Evolutionary conservation across 1,139 yeast species (phyloP).

Genomic region (Diutina catenulata): DNA sequence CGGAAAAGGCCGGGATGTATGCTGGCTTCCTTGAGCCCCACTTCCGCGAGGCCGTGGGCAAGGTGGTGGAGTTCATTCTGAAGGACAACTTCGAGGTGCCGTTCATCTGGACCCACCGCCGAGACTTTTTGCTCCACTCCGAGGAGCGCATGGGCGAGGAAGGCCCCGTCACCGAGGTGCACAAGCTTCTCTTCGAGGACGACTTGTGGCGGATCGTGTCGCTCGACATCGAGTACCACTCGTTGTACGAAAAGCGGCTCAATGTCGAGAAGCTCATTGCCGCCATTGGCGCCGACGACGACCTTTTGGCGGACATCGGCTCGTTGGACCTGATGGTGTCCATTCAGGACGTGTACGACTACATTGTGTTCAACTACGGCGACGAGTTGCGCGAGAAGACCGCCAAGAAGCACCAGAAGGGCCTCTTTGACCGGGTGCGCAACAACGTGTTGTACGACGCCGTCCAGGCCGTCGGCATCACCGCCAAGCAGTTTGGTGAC

Average conservation of each 20-base stretch:
- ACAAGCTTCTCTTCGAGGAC: slow-evolving; percentile 57
- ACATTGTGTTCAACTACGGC: slow-evolving; percentile 70
- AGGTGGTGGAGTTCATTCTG: slow-evolving; percentile 68
- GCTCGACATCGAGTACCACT: slow-evolving; percentile 81
- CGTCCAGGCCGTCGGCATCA: slow-evolving; percentile 64
- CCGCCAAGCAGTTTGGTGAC: slow-evolving; percentile 73
- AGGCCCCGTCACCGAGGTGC: slow-evolving; percentile 30
- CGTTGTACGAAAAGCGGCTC: slow-evolving; percentile 65
- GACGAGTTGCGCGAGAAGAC: slow-evolving; percentile 62
- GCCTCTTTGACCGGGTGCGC: slow-evolving; percentile 66
- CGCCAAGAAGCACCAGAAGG: slow-evolving; percentile 37
- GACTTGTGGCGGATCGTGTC: slow-evolving; percentile 88
- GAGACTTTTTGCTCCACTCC: slow-evolving; percentile 66
- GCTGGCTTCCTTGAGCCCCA: slow-evolving; percentile 39
- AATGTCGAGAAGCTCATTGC: slow-evolving; percentile 49
- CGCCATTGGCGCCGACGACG: slow-evolving; percentile 46
- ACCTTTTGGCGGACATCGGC: slow-evolving; percentile 41
- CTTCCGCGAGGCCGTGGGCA: slow-evolving; percentile 58
- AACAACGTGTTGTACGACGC: slow-evolving; percentile 56
- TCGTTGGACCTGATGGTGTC: slow-evolving; percentile 63
- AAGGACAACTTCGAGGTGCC: slow-evolving; percentile 85
- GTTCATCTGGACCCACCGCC: slow-evolving; percentile 91
- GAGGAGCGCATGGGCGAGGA: slow-evolving; percentile 41
- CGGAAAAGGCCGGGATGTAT: slow-evolving; percentile 34
- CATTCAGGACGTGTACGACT: slow-evolving; percentile 80